phyloP scores from a whole-genome alignment of 2,329 filamentous ascomycete genomes.

The Apiospora pterosperma region DNA sequence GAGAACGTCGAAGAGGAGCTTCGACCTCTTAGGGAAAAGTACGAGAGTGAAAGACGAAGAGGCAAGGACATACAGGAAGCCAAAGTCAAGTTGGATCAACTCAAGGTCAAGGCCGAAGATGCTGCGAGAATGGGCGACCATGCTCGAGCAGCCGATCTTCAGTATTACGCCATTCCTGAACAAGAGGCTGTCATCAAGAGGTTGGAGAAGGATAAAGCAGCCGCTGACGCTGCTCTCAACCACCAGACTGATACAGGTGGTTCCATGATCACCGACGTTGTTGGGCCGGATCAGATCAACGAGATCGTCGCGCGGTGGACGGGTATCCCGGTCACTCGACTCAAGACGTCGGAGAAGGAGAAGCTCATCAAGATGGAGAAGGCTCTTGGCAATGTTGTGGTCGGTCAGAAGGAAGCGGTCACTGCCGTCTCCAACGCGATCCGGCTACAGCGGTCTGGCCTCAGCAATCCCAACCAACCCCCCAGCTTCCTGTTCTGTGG shows the following conservation, averaged over 20 bases:
- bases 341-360: conserved; percentile 95
- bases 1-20: conserved; percentile 94
- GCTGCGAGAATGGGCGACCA: conserved; percentile 86
- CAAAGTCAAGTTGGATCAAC: conserved; percentile 88
- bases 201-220: conserved; percentile 77
- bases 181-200: conserved; percentile 76
- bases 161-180: conserved; percentile 97
- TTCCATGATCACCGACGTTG: conserved; percentile 84
- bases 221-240: conserved; percentile 70
- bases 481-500: conserved; percentile 99
- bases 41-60: conserved; percentile 87
- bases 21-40: conserved; percentile 88
- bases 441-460: conserved; percentile 87
- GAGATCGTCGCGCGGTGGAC: conserved; percentile 97
- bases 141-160: conserved; percentile 83
- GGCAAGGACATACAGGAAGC: conserved; percentile 90
- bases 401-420: conserved; percentile 93
- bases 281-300: conserved; percentile 97
- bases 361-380: conserved; percentile 98
- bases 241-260: conserved; percentile 57
- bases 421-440: conserved; percentile 93
- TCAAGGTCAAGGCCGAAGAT: conserved; percentile 89
- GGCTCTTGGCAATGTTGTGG: conserved; percentile 76
- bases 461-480: conserved; percentile 93
- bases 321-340: conserved; percentile 92